A percentile compares a stretch with the other conserved stretches of the same genome.
Evolutionary conservation across 805 yeast species (phyloP).

Genomic region (Maudiozyma bulderi): DNA sequence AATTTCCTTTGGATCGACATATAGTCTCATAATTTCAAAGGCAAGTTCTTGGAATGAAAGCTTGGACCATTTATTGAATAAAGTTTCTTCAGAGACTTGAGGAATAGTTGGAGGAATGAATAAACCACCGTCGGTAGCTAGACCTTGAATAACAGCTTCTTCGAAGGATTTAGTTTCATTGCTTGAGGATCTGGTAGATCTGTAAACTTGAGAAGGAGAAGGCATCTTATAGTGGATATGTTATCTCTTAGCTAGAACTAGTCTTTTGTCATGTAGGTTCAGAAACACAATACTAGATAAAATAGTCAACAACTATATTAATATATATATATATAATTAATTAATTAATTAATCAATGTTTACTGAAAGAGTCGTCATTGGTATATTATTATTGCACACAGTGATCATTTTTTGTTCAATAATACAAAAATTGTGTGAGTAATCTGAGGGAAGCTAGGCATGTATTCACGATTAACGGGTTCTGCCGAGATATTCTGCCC

Average conservation of each 20-base stretch:
- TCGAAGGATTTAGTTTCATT: slow-evolving; percentile 56
- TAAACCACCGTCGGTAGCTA: slow-evolving; percentile 95
- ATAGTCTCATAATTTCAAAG: slow-evolving; percentile 71
- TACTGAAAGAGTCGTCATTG: no score
- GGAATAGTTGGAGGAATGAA: slow-evolving; percentile 84
- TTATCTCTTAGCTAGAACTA: not conserved
- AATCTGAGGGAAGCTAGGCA: no score
- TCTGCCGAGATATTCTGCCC: no score
- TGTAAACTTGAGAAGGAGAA: slow-evolving; percentile 47
- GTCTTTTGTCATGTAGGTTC: not conserved
- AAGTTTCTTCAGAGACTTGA: slow-evolving; percentile 41
- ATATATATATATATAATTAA: no score
- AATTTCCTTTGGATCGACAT: slow-evolving; percentile 65
- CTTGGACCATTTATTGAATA: slow-evolving; percentile 59
- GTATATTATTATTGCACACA: no score
- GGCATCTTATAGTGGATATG: slow-evolving; percentile 9
- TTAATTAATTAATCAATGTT: no score
- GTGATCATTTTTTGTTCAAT: no score
- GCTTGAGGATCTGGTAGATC: slow-evolving; percentile 65
- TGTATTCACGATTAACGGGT: no score
- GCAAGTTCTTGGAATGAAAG: slow-evolving; percentile 81
- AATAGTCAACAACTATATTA: no score
- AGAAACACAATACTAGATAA: not conserved
- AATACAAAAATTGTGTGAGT: no score
- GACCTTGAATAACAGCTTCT: slow-evolving; percentile 77